Base-by-base conservation (phyloP, 2,329 filamentous ascomycete species). In the Microdochium trichocladiopsis region DNA sequence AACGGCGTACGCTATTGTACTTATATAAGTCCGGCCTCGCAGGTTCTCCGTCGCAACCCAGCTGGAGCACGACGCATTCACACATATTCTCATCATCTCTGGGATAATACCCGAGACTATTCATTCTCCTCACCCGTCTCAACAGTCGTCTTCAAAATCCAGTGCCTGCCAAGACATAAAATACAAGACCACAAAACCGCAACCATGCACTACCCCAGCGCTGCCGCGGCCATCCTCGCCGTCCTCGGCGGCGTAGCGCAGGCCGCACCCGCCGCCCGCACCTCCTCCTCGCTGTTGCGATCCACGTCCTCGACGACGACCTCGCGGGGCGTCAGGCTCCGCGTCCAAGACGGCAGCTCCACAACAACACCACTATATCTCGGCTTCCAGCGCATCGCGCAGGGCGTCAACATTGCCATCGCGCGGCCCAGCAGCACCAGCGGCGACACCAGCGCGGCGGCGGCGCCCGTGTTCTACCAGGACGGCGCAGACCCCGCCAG, bases 361-460 rank as follows among this genome's bases (percentile, higher is more conserved):
- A n/a, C n/a, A n/a, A n/a, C n/a, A 10, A 22, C 49, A 16, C 16
- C 33, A 1, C 28, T 22, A 3, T 50, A 50, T 24, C 31, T 50
- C 16, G 36, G 31, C 49, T 18, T 33, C 28, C 31, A 36, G 22
- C 22, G 49, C 10, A 25, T 50, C 22, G 18, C 18, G 31, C 49
- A 36, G 31, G 49, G 49, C 11, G 25, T 33, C 33, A 36, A 50
- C 49, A 50, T 50, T 31, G 49, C 28, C 18, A 36, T 50, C 33
- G 31, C 49, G n/a, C n/a, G n/a, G n/a, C n/a, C n/a, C n/a, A n/a
- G n/a, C 18, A 50, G 23, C 21, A 8, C 28, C 28, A 33, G 28
- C 28, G 8, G 8, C 28, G 8, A 8, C 28, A 14, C 28, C 28
- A 25, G 25, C 21, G n/a, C n/a, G n/a, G n/a, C n/a, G n/a, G n/a